Evolutionary conservation across 2,329 filamentous ascomycete species (phyloP).

Genomic region (Chalaropsis thielavioides): DNA sequence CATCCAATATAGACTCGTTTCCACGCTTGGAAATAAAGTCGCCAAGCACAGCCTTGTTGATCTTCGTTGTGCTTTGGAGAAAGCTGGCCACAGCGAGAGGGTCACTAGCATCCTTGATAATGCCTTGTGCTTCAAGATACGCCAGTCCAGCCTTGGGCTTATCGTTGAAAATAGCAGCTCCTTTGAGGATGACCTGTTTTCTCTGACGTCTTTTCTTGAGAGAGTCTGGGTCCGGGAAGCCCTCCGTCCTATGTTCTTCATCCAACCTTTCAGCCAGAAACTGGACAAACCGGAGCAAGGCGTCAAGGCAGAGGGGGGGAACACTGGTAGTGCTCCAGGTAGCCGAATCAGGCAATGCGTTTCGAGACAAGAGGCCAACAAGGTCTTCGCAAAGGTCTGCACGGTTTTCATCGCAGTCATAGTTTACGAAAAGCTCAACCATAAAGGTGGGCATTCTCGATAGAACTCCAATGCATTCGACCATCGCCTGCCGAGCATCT

Average conservation of each 20-base stretch:
- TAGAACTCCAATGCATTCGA: slow-evolving; percentile 85
- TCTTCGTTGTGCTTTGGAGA: slow-evolving; percentile 68
- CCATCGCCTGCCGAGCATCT: slow-evolving; percentile 94
- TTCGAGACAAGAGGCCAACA: slow-evolving; percentile 80
- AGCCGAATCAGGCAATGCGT: slow-evolving; percentile 90
- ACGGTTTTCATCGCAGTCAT: slow-evolving; percentile 87
- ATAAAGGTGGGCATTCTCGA: slow-evolving; percentile 89
- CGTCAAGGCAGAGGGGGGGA: slow-evolving; percentile 84
- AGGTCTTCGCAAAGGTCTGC: slow-evolving; percentile 91
- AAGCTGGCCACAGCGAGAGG: slow-evolving; percentile 72
- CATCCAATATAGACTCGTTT: slow-evolving; percentile 70
- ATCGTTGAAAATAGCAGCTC: slow-evolving; percentile 86
- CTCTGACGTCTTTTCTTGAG: slow-evolving; percentile 59
- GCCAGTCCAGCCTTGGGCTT: slow-evolving; percentile 79
- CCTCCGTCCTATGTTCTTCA: slow-evolving; percentile 39
- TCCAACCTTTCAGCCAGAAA: slow-evolving; percentile 79
- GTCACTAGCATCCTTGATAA: slow-evolving; percentile 63
- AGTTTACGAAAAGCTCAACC: slow-evolving; percentile 92
- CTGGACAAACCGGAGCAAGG: slow-evolving; percentile 78
- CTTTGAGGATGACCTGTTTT: slow-evolving; percentile 81
- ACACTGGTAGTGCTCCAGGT: slow-evolving; percentile 99
- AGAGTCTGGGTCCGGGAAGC: slow-evolving; percentile 48
- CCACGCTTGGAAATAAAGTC: slow-evolving; percentile 86
- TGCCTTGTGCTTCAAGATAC: slow-evolving; percentile 69
- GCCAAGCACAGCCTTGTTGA: slow-evolving; percentile 82